Evolutionary conservation across 768 basidiomycete genomes (phyloP).

Genomic region (Russula griseocarnosa): DNA sequence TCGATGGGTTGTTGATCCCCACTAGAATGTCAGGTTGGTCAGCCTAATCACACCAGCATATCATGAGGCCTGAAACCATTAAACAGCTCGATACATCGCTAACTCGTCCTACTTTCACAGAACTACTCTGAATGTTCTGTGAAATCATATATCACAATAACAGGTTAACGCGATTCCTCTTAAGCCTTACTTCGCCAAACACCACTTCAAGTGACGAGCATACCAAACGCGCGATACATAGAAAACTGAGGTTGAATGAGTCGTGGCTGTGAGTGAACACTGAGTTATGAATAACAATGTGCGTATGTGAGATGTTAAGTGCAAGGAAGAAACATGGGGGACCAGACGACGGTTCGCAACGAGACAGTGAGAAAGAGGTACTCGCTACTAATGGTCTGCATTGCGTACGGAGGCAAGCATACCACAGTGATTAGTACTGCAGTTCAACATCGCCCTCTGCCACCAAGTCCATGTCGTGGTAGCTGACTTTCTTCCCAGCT

Average conservation of each 20-base stretch:
- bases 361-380: background rate
- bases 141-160: slow-evolving; percentile 16
- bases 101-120: slow-evolving; percentile 1
- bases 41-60: background rate
- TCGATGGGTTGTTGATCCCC: background rate
- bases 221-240: background rate
- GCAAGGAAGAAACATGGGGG: slow-evolving; percentile 9
- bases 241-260: slow-evolving; percentile 14
- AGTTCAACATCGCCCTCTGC: slow-evolving; percentile 58
- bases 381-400: background rate
- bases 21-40: background rate
- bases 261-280: slow-evolving; percentile 15
- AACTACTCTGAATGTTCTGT: background rate
- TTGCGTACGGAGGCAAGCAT: background rate
- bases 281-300: slow-evolving; percentile 27
- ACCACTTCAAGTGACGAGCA: background rate
- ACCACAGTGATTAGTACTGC: slow-evolving; percentile 34
- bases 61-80: background rate
- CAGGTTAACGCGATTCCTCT: slow-evolving; percentile 5
- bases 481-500: slow-evolving; percentile 84
- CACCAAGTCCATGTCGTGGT: slow-evolving; percentile 93
- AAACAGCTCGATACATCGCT: background rate
- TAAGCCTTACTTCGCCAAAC: slow-evolving; percentile 4
- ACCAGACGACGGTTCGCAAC: slow-evolving; percentile 5
- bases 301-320: slow-evolving; percentile 16